Conservation (phyloP, 129 eudicot genomes). For the Sambucus nigra region DNA sequence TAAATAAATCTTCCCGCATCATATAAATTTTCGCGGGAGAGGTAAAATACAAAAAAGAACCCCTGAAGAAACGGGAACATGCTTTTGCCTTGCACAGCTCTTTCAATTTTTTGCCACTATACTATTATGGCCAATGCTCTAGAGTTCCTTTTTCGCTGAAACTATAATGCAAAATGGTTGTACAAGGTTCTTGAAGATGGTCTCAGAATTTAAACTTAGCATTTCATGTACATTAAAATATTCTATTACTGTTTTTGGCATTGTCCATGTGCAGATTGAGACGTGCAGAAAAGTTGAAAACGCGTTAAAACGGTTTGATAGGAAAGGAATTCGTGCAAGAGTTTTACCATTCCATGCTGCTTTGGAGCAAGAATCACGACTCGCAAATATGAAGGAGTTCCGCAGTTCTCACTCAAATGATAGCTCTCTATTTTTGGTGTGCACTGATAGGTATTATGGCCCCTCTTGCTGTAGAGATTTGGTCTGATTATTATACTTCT, state of each 20-base stretch:
- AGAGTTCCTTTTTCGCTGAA: no score
- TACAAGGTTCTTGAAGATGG: no score
- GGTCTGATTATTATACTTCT: not conserved
- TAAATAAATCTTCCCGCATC: no score
- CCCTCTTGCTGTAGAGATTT: not conserved
- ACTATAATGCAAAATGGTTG: no score
- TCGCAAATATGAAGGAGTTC: slow-evolving; percentile 79
- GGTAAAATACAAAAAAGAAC: no score
- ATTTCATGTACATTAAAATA: no score
- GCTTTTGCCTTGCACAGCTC: no score
- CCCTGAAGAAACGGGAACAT: no score
- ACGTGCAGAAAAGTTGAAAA: slow-evolving; percentile 96
- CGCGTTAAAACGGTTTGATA: slow-evolving; percentile 59
- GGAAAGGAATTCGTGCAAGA: slow-evolving; percentile 34
- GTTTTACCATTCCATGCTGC: slow-evolving; percentile 94
- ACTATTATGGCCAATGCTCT: no score
- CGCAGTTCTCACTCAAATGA: slow-evolving; percentile 30
- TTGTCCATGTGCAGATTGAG: slow-evolving; percentile 54
- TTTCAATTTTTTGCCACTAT: no score
- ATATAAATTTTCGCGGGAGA: no score
- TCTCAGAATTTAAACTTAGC: no score
- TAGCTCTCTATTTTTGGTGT: slow-evolving; percentile 61
- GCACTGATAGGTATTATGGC: slow-evolving; percentile 79
- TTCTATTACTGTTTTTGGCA: not conserved
- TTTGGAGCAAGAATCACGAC: slow-evolving; percentile 65